Percentiles rank a stretch among this genome's conserved stretches.
phyloP scores from a whole-genome alignment of 345 rosid species.

The Rhizophora apiculata region DNA sequence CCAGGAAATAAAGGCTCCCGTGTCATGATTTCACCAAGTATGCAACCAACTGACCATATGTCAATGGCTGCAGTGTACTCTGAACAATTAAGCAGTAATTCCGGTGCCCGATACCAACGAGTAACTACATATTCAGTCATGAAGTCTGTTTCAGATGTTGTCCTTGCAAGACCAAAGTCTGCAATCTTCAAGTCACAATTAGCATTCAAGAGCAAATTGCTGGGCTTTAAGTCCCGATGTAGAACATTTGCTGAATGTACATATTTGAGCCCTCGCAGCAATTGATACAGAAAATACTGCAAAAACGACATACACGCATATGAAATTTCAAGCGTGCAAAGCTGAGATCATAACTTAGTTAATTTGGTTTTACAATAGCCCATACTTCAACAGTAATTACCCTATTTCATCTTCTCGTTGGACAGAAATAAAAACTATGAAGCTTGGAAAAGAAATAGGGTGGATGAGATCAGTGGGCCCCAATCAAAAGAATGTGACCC shows the following conservation, averaged over 20 bases:
- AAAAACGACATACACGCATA: slow-evolving; percentile 20
- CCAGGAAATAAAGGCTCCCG: slow-evolving; percentile 91
- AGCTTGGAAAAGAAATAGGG: too few relatives aligned
- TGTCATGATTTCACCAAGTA: slow-evolving; percentile 89
- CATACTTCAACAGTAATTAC: too few relatives aligned
- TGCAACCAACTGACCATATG: slow-evolving; percentile 99
- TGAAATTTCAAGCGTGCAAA: background rate
- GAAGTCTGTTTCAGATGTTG: slow-evolving; percentile 97
- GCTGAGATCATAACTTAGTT: background rate
- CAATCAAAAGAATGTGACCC: too few relatives aligned
- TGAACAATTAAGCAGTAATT: slow-evolving; percentile 93
- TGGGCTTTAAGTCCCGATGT: slow-evolving; percentile 95
- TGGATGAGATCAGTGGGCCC: too few relatives aligned
- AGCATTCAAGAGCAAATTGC: slow-evolving; percentile 84
- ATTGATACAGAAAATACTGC: slow-evolving; percentile 95
- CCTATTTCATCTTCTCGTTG: too few relatives aligned
- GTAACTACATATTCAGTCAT: slow-evolving; percentile 99
- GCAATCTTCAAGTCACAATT: slow-evolving; percentile 94
- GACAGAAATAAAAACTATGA: too few relatives aligned
- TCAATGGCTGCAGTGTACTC: slow-evolving; percentile 98
- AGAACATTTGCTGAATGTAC: slow-evolving; percentile 90
- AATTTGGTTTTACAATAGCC: too few relatives aligned
- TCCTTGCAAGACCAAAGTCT: slow-evolving; percentile 96
- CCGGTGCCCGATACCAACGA: slow-evolving; percentile 98
- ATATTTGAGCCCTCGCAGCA: slow-evolving; percentile 90